Conservation (phyloP, 2,329 filamentous ascomycete species). For the Penicillium expansum region DNA sequence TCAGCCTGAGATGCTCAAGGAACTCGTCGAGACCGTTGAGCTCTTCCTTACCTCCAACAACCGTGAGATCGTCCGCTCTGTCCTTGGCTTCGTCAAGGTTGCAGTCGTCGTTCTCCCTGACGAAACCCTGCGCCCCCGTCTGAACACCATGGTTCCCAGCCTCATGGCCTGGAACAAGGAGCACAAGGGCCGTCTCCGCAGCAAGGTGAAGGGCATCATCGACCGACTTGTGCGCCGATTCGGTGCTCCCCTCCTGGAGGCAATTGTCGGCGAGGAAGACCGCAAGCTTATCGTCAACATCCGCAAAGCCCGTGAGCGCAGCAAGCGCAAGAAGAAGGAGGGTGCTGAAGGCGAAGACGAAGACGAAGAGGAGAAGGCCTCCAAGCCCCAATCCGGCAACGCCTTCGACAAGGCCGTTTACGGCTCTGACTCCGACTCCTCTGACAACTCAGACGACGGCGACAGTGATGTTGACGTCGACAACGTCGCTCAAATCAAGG, state of each 20-base stretch:
- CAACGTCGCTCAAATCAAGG: constrained; percentile 33
- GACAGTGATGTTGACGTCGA: constrained; percentile 44
- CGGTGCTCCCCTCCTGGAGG: constrained; percentile 75
- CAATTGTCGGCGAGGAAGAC: constrained; percentile 78
- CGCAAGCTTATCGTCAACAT: constrained; percentile 91
- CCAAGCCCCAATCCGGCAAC: constrained; percentile 67
- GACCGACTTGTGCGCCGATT: constrained; percentile 92
- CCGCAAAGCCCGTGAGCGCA: constrained; percentile 87
- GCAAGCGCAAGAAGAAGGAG: constrained; percentile 81
- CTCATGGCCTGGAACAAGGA: constrained; percentile 96
- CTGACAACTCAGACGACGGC: constrained; percentile 64
- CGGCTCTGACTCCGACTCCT: constrained; percentile 62
- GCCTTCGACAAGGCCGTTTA: constrained; percentile 97
- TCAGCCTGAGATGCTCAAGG: constrained; percentile 66
- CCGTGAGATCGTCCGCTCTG: constrained; percentile 91
- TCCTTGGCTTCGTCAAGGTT: constrained; percentile 95
- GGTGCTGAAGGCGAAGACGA: constrained; percentile 58
- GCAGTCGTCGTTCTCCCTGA: constrained; percentile 82
- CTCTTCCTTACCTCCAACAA: constrained; percentile 96
- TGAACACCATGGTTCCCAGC: constrained; percentile 78
- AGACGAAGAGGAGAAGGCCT: constrained; percentile 48
- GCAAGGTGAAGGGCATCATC: constrained; percentile 96
- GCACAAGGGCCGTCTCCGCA: constrained; percentile 94
- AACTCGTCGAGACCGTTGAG: constrained; percentile 91
- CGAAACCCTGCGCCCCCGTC: constrained; percentile 72